A percentile compares a stretch with the other conserved stretches of the same genome.
These are phyloP conservation scores for Malus sylvestris DNA, from an alignment of 306 rosid genomes.

Conservation along the genomic window DNA sequence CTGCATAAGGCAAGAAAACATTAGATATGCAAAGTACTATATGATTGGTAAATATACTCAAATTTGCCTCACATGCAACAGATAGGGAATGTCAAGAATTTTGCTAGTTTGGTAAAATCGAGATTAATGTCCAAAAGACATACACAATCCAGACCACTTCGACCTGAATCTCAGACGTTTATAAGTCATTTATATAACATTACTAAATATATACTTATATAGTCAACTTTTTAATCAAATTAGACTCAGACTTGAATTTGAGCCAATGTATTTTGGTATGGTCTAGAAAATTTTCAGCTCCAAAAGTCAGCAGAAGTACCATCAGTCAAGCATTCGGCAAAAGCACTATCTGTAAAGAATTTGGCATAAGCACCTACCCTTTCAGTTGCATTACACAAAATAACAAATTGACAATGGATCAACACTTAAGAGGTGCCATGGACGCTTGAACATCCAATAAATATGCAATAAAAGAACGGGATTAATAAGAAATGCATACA, in stretches of 20 bases:
- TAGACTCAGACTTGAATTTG: neutral
- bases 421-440: neutral
- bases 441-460: neutral
- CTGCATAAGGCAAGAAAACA: slow-evolving; percentile 33
- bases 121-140: neutral
- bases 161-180: neutral
- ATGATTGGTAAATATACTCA: neutral
- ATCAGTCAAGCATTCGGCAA: too few relatives aligned
- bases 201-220: neutral
- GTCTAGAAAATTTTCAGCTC: neutral
- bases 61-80: neutral
- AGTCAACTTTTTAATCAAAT: neutral
- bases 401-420: neutral
- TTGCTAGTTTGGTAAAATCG: neutral
- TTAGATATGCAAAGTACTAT: neutral
- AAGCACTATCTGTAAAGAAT: too few relatives aligned
- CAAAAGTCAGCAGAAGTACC: neutral
- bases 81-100: neutral
- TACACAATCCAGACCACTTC: neutral
- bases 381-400: neutral
- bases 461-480: neutral
- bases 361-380: neutral
- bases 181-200: neutral
- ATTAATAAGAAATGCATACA: neutral
- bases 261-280: neutral